Base-by-base conservation (phyloP, 2,329 filamentous ascomycete species). In the Pestalotiopsis sp. region DNA sequence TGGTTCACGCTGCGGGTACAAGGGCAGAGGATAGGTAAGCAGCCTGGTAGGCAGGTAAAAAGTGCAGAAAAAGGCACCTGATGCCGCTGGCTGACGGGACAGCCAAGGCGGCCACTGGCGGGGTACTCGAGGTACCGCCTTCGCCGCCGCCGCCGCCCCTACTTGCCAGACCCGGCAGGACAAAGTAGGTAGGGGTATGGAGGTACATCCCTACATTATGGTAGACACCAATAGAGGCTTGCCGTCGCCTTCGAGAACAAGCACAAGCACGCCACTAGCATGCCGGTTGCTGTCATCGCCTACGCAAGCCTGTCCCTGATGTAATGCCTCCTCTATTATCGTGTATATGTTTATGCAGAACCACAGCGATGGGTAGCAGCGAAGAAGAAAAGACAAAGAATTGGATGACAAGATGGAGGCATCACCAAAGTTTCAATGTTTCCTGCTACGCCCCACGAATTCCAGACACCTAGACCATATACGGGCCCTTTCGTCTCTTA, bases 91-190 rank as follows among this genome's bases (percentile, higher is more conserved):
- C 40, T 44, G 26, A 38, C 26, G 20, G 64, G 35, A 58, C 26
- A 59, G 52, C 52, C 52, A 66, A 57, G 63, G 20, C 61, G 48
- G 63, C 35, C 63, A 57, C 63, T 65, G 44, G 44, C 44, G 63
- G 63, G 13, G 48, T 13, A 61, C 14, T 52, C 44, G 44, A 52
- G 44, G n/a, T 26, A 39, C 61, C 61, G 44, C 35, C 35, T 11
- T 52, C 20, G 10, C 24, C 24, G 26, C 9, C 13, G 59, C 24
- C 26, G 26, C 44, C 44, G n/a, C 44, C 44, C 44, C 44, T 7
- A 17, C 44, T 35, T 35, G 30, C 30, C 30, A 35, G 30, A 35
- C 30, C 22, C 24, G 20, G 56, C 20, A 13, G 56, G 22, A 38
- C n/a, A 10, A n/a, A 22, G 30, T 59, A 26, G 9, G 6, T 59